Percentiles rank a stretch among this genome's conserved stretches.
phyloP scores from a whole-genome alignment of 202 grass and related monocot species.

The Dendrocalamus latiflorus region DNA sequence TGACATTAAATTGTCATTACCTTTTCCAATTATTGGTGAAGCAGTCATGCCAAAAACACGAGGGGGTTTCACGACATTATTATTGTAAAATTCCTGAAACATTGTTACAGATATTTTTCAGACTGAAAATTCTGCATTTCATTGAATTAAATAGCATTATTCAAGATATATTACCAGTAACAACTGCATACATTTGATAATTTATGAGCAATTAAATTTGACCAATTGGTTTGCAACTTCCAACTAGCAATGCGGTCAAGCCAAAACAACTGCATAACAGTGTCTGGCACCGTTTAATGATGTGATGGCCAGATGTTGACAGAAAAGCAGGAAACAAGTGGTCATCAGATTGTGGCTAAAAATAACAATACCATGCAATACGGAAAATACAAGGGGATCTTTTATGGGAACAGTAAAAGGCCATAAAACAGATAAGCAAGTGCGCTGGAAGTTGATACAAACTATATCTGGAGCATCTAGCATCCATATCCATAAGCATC shows the following conservation, averaged over 20 bases:
- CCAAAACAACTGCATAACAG: neutral
- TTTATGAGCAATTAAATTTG: constrained; percentile 4
- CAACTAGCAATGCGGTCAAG: neutral
- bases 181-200: neutral
- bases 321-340: neutral
- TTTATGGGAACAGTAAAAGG: neutral
- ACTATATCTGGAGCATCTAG: neutral
- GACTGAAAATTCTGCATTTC: neutral
- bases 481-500: neutral
- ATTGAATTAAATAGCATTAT: constrained; percentile 11
- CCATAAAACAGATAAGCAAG: neutral
- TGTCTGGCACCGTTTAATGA: neutral
- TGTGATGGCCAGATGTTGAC: constrained; percentile 1
- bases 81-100: constrained; percentile 79
- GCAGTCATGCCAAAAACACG: constrained; percentile 97
- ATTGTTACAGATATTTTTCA: constrained; percentile 26
- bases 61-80: constrained; percentile 41
- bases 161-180: constrained; percentile 7
- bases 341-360: constrained; percentile 4
- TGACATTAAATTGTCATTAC: constrained; percentile 29
- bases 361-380: neutral
- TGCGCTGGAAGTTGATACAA: neutral
- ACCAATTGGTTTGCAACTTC: neutral
- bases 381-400: neutral
- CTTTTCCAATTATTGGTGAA: constrained; percentile 94